A percentile compares a stretch with the other conserved stretches of the same genome.
Conservation (phyloP, 768 basidiomycete species). For the Kwoniella sp. region DNA sequence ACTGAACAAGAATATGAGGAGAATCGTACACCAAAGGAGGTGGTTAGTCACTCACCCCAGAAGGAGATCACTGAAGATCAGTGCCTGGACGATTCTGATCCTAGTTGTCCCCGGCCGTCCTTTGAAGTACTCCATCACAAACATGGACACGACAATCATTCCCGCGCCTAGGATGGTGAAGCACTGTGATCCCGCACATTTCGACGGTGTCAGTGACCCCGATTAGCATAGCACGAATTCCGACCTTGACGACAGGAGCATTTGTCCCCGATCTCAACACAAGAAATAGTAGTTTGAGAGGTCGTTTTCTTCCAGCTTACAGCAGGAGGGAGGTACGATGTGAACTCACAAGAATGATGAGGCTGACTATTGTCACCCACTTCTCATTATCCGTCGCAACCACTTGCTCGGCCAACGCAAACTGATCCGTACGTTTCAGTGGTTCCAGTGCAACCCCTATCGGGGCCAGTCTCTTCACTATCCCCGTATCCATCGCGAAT, state of each 20-base stretch:
- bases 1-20: neutral
- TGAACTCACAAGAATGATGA: conserved; percentile 41
- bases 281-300: no score
- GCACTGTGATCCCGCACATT: no score
- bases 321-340: no score
- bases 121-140: conserved; percentile 33
- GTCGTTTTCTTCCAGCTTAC: no score
- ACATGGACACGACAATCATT: conserved; percentile 48
- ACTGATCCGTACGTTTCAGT: neutral
- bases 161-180: conserved; percentile 49
- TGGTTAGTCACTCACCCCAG: conserved; percentile 43
- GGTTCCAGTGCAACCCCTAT: neutral
- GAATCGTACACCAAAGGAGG: neutral
- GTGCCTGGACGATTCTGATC: conserved; percentile 52
- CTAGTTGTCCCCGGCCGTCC: conserved; percentile 49
- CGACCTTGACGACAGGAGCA: neutral
- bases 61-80: conserved; percentile 49
- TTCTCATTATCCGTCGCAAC: conserved; percentile 14
- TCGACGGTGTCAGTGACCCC: neutral
- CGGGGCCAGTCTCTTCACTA: neutral
- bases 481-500: neutral
- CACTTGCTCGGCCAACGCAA: conserved; percentile 17
- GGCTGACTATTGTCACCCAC: conserved; percentile 48
- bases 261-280: neutral
- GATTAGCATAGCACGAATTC: neutral